Base-by-base conservation (phyloP, 805 yeast species). In the Lipomyces japonicus region DNA sequence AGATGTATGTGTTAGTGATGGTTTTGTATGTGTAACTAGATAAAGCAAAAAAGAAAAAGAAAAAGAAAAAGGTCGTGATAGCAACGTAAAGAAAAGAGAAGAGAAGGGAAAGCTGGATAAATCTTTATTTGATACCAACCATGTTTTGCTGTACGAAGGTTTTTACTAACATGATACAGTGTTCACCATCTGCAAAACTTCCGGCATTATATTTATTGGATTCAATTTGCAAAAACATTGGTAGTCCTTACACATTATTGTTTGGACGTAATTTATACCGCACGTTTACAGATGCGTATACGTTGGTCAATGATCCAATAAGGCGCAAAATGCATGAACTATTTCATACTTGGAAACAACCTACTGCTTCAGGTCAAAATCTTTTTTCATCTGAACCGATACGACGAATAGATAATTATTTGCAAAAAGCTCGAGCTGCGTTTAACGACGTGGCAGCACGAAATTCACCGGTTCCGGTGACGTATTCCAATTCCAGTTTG, bases 181-280 rank as follows among this genome's bases (percentile, higher is more conserved):
- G 93, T 62, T 77, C 86, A 2, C 97, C 97, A 1, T 76, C 78
- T 10, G 90, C 86, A 58, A 93, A 93, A 68, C 74, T 93, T 42
- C 93, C 79, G 61, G 81, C 93, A 3, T 74, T 93, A 53, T 93
- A 91, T 64, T 74, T 91, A 40, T 69, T 93, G 48, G 97, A 93
- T 67, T 89, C 97, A 16, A 85, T 93, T 42, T 85, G 91, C 69
- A 93, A 93, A 67, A 86, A 83, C 62, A 82, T 87, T 28, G 96
- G 97, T 6, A 77, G 82, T 53, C 97, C 97, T 1, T 93, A 91
- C 66, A 86, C 88, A n/a, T 74, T 81, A 4, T 66, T 86, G 44
- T 80, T 93, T 65, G 83, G 90, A 45, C 74, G 79, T 57, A 81
- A 82, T 55, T 70, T 89, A 41, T 84, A 77, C 69, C 78, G 76